Evolutionary conservation across 768 basidiomycete genomes (phyloP), one percentile per base, ranked within the genome.

Genomic region (Suillus discolor): DNA sequence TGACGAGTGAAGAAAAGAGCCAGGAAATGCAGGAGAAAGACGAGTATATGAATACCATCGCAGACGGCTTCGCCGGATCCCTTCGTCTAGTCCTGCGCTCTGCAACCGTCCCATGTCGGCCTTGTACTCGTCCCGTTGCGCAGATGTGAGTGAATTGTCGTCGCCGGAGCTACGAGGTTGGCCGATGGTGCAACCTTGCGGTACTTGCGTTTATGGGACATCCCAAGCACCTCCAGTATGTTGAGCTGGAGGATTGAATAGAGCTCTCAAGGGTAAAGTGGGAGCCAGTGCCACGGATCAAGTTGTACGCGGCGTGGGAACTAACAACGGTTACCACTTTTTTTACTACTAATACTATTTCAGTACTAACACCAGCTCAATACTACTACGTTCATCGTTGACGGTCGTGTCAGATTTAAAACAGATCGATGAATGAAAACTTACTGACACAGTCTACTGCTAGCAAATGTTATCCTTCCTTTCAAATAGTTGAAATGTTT

Each of bases 121-220:
- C 39, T 41, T 41, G 15, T 6, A 16, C 39, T 41, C 15, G 15
- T 41, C 39, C 15, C 1, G 39, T 41, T 41, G 15, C 39, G 15
- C 39, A 15, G 39, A 16, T 6, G 41, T 41, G 41, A 41, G 41
- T 6, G 15, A 31, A 31, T 31, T 6, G 31, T 31, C 31, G 31
- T 31, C 6, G 31, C 31, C 31, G 31, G 4, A 12, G 62, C 23
- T 2, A 31, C 12, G 18, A 41, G 13, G 25, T 38, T 41, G 39
- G 25, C 13, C 20, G 15, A 61, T 25, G 28, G 16, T 38, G 55
- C 20, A 38, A 20, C 31, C 20, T 34, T 59, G 51, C 12, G 23
- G 38, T 61, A 63, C 41, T 63, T 63, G 42, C 62, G 62, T 59
- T 63, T 63, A 15, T 55, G 57, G 25, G 57, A 41, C 62, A 63